These are phyloP conservation scores for Gardenia jasminoides DNA, from an alignment of 257 asterid species.

Conservation along the genomic window DNA sequence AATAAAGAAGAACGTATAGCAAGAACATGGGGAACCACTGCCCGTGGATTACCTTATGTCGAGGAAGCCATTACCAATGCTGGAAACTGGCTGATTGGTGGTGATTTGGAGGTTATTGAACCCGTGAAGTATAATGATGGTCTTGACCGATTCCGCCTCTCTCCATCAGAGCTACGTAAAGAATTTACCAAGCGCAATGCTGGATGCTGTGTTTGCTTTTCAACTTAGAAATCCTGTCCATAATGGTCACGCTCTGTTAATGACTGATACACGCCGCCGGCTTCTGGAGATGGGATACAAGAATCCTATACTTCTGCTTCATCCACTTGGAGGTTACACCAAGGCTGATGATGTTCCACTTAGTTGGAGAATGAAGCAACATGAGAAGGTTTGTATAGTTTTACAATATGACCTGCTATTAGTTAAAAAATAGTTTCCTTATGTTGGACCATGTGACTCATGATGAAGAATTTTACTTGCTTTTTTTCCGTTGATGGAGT, in stretches of 20 bases:
- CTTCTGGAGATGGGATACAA: slow-evolving; percentile 90
- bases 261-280: slow-evolving; percentile 89
- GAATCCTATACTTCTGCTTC: slow-evolving; percentile 80
- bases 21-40: slow-evolving; percentile 95
- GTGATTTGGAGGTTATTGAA: slow-evolving; percentile 77
- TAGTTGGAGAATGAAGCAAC: slow-evolving; percentile 91
- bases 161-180: slow-evolving; percentile 74
- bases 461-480: not conserved
- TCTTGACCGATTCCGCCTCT: slow-evolving; percentile 76
- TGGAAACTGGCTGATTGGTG: slow-evolving; percentile 94
- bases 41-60: slow-evolving; percentile 81
- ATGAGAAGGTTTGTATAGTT: slow-evolving; percentile 67
- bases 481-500: not conserved
- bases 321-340: slow-evolving; percentile 92
- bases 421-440: too few species aligned
- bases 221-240: slow-evolving; percentile 96
- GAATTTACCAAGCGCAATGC: slow-evolving; percentile 76
- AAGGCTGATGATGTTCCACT: slow-evolving; percentile 96
- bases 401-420: not conserved
- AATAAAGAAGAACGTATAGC: slow-evolving; percentile 91
- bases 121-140: slow-evolving; percentile 71
- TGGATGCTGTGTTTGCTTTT: slow-evolving; percentile 95
- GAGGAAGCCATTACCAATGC: slow-evolving; percentile 61
- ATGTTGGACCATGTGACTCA: not conserved
- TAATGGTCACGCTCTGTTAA: slow-evolving; percentile 84